Evolutionary conservation across 495 filamentous ascomycete genomes (phyloP), one percentile per base, ranked within the genome.

Genomic region (Trichoderma gamsii): DNA sequence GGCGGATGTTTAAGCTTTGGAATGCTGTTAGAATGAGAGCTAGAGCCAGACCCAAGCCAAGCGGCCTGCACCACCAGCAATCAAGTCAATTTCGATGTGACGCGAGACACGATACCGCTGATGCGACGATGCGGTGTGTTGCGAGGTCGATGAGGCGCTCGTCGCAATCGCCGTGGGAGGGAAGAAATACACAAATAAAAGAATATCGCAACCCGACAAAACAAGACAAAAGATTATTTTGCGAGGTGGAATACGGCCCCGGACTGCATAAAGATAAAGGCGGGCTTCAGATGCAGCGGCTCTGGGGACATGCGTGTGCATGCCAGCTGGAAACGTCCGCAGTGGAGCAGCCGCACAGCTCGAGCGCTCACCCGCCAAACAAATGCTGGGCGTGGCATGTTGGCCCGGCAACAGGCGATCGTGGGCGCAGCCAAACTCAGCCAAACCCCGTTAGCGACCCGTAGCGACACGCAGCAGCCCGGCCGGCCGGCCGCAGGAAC

Each of bases 401-500:
- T 61, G 56, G 56, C 56, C 25, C 56, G 25, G 56, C 56, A 61
- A 61, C 56, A 3, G 27, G 25, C 56, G 56, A 61, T 61, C 56
- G 35, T 32, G 12, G 27, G 4, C 5, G 23, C 23, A 29, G 8
- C 23, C 23, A 29, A 29, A 29, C 29, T 29, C 23, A 29, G 8
- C 23, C 23, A 29, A 29, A 29, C 29, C 4, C 29, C 29, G 29
- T 29, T 29, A 29, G 29, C 25, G 27, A 13, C 44, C 44, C n/a
- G 44, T 49, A 49, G 13, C 44, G 44, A 52, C 49, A 52, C 56
- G 27, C 44, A 61, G 27, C 15, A 61, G 11, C 56, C 56, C 56
- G 56, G 56, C 6, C 1, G 23, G 15, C 15, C 44, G n/a, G 56
- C 56, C 56, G 56, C 56, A 61, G 23, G 56, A 61, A 61, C 56